A percentile compares a stretch with the other conserved stretches of the same genome.
phyloP scores from a whole-genome alignment of 768 basidiomycete species.

The Suillus alpinus region DNA sequence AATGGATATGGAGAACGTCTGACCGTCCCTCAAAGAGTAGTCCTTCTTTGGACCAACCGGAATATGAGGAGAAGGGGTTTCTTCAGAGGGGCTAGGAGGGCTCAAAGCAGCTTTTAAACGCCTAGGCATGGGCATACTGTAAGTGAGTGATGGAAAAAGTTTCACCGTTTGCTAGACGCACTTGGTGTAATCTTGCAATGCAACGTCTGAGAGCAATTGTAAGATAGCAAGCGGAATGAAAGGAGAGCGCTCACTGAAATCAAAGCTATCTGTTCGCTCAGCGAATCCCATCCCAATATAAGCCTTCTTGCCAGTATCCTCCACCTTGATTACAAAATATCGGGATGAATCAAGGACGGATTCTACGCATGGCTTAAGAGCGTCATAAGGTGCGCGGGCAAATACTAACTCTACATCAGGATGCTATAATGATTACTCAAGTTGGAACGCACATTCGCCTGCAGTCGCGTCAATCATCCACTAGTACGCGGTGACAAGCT shows the following conservation, averaged over 20 bases:
- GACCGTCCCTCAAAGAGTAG: constrained; percentile 90
- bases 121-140: constrained; percentile 31
- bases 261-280: constrained; percentile 86
- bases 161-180: constrained; percentile 26
- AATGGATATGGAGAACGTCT: constrained; percentile 89
- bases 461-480: constrained; percentile 2
- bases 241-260: constrained; percentile 67
- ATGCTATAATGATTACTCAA: constrained; percentile 6
- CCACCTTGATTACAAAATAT: constrained; percentile 91
- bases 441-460: constrained; percentile 64
- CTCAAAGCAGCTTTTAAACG: constrained; percentile 64
- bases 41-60: constrained; percentile 87
- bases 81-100: constrained; percentile 41
- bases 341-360: constrained; percentile 94
- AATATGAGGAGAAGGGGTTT: constrained; percentile 59
- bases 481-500: background rate
- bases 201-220: constrained; percentile 56
- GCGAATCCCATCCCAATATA: constrained; percentile 94
- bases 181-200: constrained; percentile 86
- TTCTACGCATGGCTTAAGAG: constrained; percentile 80
- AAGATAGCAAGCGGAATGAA: background rate
- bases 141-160: background rate
- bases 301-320: constrained; percentile 83
- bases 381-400: constrained; percentile 81
- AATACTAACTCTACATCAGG: constrained; percentile 56